Evolutionary conservation across 1,284 basidiomycete genomes (phyloP).

Genomic region (Ganoderma leucocontextum): DNA sequence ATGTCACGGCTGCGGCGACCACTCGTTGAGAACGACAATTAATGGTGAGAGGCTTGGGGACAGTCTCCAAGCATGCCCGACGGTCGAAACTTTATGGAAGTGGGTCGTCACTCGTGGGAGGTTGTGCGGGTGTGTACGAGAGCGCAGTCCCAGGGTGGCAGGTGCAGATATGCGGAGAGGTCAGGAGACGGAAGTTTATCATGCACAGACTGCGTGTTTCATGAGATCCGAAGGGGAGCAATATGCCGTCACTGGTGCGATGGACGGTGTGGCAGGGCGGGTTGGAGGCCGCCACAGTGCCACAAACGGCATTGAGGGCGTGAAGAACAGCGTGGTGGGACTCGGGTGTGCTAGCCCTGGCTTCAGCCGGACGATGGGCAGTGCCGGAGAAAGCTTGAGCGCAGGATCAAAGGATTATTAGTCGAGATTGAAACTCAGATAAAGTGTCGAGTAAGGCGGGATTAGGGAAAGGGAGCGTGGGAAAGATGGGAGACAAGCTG

Average conservation of each 20-base stretch:
- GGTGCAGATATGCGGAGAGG: slow-evolving; percentile 14
- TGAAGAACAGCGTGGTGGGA: background rate
- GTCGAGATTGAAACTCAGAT: slow-evolving; percentile 22
- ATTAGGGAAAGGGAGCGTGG: slow-evolving; percentile 14
- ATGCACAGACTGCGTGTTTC: slow-evolving; percentile 3
- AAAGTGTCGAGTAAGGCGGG: slow-evolving; percentile 7
- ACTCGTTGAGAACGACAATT: background rate
- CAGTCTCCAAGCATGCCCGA: slow-evolving; percentile 1
- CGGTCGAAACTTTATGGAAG: slow-evolving; percentile 9
- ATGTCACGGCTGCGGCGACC: background rate
- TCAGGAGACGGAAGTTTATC: slow-evolving; percentile 25
- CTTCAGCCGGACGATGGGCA: slow-evolving; percentile 18
- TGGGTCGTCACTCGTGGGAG: slow-evolving; percentile 16
- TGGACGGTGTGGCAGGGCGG: background rate
- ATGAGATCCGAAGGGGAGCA: slow-evolving; percentile 27
- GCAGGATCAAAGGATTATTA: slow-evolving; percentile 15
- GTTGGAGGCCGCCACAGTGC: background rate
- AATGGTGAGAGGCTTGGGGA: background rate
- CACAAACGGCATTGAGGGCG: background rate
- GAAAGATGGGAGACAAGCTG: slow-evolving; percentile 21
- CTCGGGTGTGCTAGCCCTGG: background rate
- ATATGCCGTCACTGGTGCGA: background rate
- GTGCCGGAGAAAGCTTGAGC: slow-evolving; percentile 10
- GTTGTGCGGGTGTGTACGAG: slow-evolving; percentile 10
- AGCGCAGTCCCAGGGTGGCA: slow-evolving; percentile 1